Conservation (phyloP, 768 basidiomycete species). For the Tulasnella sp. region DNA sequence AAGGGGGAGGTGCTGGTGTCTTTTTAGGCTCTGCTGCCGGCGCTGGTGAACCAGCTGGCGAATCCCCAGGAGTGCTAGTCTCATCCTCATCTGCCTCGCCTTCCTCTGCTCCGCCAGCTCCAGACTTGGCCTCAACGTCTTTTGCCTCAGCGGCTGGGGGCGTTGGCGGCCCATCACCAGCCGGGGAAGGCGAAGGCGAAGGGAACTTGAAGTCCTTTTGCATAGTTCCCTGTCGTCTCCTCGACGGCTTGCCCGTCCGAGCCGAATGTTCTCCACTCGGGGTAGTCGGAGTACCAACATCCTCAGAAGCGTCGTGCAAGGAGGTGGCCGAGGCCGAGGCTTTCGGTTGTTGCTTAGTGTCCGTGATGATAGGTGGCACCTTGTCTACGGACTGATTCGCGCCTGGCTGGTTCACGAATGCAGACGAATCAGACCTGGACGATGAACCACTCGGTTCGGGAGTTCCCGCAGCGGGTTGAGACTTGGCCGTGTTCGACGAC, state of each 20-base stretch:
- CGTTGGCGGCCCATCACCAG: slow-evolving; percentile 31
- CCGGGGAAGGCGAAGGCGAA: slow-evolving; percentile 35
- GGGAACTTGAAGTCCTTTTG: slow-evolving; percentile 74
- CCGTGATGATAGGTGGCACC: slow-evolving; percentile 15
- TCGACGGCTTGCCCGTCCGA: slow-evolving; percentile 17
- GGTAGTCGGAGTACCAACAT: slow-evolving; percentile 29
- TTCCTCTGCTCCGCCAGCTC: neutral
- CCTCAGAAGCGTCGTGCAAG: slow-evolving; percentile 27
- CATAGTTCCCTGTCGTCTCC: slow-evolving; percentile 63
- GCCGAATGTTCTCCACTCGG: slow-evolving; percentile 26
- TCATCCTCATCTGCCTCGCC: neutral
- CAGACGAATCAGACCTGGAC: slow-evolving; percentile 4
- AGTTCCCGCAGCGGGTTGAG: slow-evolving; percentile 38
- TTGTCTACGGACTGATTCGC: neutral
- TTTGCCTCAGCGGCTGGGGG: slow-evolving; percentile 22
- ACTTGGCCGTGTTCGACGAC: slow-evolving; percentile 33
- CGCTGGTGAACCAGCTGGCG: slow-evolving; percentile 1
- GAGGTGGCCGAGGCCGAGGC: slow-evolving; percentile 12
- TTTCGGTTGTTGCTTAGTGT: slow-evolving; percentile 27
- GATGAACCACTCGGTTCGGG: neutral
- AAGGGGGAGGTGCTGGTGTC: slow-evolving; percentile 50
- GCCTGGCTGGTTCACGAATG: slow-evolving; percentile 37
- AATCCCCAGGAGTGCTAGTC: neutral
- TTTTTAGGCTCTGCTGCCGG: slow-evolving; percentile 63
- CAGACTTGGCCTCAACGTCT: neutral